Conservation (phyloP, 129 eudicot species). For the Helichrysum umbraculigerum region DNA sequence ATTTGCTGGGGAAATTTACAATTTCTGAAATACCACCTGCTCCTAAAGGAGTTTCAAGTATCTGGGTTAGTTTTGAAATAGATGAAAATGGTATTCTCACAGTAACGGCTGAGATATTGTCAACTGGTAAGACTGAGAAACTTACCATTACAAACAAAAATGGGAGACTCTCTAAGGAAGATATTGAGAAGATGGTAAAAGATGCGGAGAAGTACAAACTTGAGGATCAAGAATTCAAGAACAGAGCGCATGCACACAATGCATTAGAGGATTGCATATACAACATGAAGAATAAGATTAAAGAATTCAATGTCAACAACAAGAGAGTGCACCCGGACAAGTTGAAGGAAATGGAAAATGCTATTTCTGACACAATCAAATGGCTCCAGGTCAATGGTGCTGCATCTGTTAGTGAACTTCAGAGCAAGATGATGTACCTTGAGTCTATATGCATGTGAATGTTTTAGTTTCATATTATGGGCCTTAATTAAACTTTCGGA, state of each 20-base stretch:
- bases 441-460: not conserved
- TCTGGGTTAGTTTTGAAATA: not conserved
- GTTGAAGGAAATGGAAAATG: not conserved
- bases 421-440: not conserved
- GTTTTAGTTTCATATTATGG: not conserved
- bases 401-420: not conserved
- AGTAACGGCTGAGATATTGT: not conserved
- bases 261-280: slow-evolving; percentile 2
- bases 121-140: slow-evolving; percentile 15
- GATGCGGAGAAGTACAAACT: no score
- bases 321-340: not conserved
- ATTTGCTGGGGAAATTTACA: not conserved
- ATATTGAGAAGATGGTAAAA: slow-evolving; percentile 24
- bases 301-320: not conserved
- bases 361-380: not conserved
- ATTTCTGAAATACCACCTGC: slow-evolving; percentile 16
- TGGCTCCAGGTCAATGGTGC: not conserved
- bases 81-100: slow-evolving; percentile 15
- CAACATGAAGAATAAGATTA: not conserved
- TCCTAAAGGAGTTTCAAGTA: not conserved
- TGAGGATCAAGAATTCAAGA: not conserved
- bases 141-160: not conserved
- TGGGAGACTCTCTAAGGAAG: slow-evolving; percentile 16
- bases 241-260: not conserved
- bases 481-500: no score